Evolutionary conservation across 257 asterid genomes (phyloP), one percentile per base, ranked within the genome.

Genomic region (Mentha longifolia): DNA sequence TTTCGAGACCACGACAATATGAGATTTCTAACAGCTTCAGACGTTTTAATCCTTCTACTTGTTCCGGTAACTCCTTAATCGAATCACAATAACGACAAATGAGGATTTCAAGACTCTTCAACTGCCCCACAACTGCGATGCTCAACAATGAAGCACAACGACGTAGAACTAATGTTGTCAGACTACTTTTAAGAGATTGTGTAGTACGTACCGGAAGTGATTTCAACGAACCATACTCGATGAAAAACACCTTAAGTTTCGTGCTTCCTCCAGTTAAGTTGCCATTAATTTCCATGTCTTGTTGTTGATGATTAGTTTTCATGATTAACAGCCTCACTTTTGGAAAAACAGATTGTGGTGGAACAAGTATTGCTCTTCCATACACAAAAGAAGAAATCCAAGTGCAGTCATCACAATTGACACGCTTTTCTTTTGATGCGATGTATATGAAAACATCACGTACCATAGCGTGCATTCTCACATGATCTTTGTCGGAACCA

Each of bases 161-260:
- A 3, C 8, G 19, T 7, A 75, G 28, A 6, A 25, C 25, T 47
- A 75, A 19, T 39, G 65, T 75, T 2, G 22, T 25, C 3, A 68
- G 74, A 25, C 46, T n/a, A 9, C 4, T 30, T 61, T 50, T 0
- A 60, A 31, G 59, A 7, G 11, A 17, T 17, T 39, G 41, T 14
- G 50, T 13, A 5, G 69, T 6, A 0, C 9, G 28, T 6, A 3
- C 41, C 25, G 68, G 25, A 42, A 65, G 68, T 42, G 3, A 31
- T 31, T 31, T 31, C 35, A 31, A 31, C 35, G 35, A 5, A 31
- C 35, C 35, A 5, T 31, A 5, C 35, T 31, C 35, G 35, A 31
- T 31, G 35, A 31, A 31, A 3, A 31, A 31, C 35, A 31, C 35
- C 2, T 31, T 31, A 5, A 88, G 98, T 96, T 77, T n/a, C n/a